A percentile compares a stretch with the other conserved stretches of the same genome.
phyloP scores from a whole-genome alignment of 2,329 filamentous ascomycete genomes.

The Colletotrichum lentis region DNA sequence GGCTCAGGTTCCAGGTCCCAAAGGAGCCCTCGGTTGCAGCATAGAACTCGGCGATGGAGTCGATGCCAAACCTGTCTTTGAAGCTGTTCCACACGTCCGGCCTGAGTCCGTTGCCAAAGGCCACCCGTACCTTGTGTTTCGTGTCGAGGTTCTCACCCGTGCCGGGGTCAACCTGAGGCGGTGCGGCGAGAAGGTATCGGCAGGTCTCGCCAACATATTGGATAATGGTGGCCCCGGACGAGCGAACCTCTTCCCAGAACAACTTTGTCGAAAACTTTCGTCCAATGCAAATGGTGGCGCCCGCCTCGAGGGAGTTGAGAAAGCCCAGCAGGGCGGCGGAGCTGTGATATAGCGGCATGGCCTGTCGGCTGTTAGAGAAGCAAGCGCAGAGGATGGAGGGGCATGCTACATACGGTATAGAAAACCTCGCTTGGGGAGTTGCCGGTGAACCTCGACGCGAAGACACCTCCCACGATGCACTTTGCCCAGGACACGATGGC shows the following conservation, averaged over 20 bases:
- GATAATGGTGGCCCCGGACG: slow-evolving; percentile 74
- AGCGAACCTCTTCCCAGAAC: slow-evolving; percentile 81
- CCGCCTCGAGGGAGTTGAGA: slow-evolving; percentile 64
- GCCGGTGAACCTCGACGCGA: slow-evolving; percentile 64
- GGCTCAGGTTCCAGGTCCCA: slow-evolving; percentile 75
- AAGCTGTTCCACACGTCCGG: slow-evolving; percentile 88
- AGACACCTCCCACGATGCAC: slow-evolving; percentile 60
- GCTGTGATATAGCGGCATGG: slow-evolving; percentile 90
- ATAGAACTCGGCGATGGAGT: slow-evolving; percentile 81
- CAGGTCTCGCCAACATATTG: slow-evolving; percentile 92
- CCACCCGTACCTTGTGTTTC: slow-evolving; percentile 75
- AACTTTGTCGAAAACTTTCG: slow-evolving; percentile 79
- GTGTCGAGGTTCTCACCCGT: slow-evolving; percentile 76
- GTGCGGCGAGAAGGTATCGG: slow-evolving; percentile 78
- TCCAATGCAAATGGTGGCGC: slow-evolving; percentile 74
- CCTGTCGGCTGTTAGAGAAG: slow-evolving; percentile 53
- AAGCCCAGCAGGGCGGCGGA: slow-evolving; percentile 78
- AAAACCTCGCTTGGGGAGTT: slow-evolving; percentile 72
- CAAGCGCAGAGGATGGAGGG: slow-evolving; percentile 3
- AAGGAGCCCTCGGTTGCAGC: slow-evolving; percentile 77
- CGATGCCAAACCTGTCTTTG: slow-evolving; percentile 80
- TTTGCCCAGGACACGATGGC: slow-evolving; percentile 80
- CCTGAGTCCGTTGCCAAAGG: slow-evolving; percentile 85
- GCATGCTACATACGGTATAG: slow-evolving; percentile 68
- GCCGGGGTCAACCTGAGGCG: slow-evolving; percentile 66